Percentiles rank a stretch among this genome's conserved stretches.
phyloP scores from a whole-genome alignment of 495 filamentous ascomycete species.

The Aspergillus heteromorphus region DNA sequence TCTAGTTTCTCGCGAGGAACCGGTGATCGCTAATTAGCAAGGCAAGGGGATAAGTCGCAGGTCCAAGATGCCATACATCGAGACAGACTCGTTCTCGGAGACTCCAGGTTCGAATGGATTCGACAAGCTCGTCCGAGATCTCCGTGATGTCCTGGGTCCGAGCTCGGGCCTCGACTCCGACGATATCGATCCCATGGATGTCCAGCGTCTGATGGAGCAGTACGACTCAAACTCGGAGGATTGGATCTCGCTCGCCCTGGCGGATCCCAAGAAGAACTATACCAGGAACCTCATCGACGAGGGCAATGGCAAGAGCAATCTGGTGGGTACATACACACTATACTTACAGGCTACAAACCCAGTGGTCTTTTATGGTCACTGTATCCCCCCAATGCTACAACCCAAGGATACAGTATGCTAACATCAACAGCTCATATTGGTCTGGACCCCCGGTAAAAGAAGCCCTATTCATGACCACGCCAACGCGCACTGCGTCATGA shows the following conservation, averaged over 20 bases:
- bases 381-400: background rate
- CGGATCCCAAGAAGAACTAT: conserved; percentile 60
- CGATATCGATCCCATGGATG: conserved; percentile 66
- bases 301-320: conserved; percentile 85
- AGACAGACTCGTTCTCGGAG: conserved; percentile 11
- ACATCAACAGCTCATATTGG: conserved; percentile 63
- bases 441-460: conserved; percentile 87
- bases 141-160: conserved; percentile 67
- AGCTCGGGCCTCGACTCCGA: conserved; percentile 74
- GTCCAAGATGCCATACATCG: conserved; percentile 33
- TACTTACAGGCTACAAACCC: background rate
- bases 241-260: conserved; percentile 68
- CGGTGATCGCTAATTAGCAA: background rate
- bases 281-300: conserved; percentile 87
- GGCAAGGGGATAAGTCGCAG: background rate
- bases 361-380: no score
- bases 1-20: background rate
- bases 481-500: conserved; percentile 72
- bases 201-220: conserved; percentile 62
- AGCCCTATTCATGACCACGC: conserved; percentile 86
- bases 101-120: conserved; percentile 43
- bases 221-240: conserved; percentile 63
- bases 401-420: background rate
- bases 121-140: conserved; percentile 64
- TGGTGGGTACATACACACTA: conserved; percentile 51